Percentiles rank a stretch among this genome's conserved stretches.
phyloP scores from a whole-genome alignment of 345 rosid genomes.

The Mercurialis annua region DNA sequence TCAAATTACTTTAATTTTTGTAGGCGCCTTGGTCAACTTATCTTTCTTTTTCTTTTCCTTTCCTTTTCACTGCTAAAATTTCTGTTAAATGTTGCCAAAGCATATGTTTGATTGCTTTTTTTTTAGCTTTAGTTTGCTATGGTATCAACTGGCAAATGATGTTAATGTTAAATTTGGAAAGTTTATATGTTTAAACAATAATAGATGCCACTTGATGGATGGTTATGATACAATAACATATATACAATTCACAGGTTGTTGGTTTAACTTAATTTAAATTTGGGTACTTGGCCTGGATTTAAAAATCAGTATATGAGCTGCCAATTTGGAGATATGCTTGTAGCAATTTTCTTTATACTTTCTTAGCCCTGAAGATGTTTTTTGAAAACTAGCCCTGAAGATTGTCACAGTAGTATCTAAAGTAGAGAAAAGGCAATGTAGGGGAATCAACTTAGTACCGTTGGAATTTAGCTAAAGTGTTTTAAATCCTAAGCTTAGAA shows the following conservation, averaged over 20 bases:
- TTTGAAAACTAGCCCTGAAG: neutral
- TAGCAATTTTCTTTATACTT: neutral
- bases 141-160: neutral
- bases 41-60: too few species aligned
- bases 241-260: neutral
- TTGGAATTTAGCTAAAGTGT: neutral
- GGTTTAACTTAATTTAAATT: neutral
- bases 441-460: constrained; percentile 1
- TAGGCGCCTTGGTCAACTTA: too few species aligned
- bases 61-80: too few species aligned
- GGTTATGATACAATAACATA: neutral
- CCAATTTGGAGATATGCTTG: neutral
- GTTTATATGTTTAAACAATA: neutral
- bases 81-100: too few species aligned
- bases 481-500: neutral
- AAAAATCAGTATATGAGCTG: neutral
- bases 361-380: neutral
- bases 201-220: neutral
- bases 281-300: neutral
- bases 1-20: too few species aligned
- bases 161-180: neutral
- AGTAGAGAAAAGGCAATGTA: neutral
- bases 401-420: neutral
- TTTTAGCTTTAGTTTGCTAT: neutral
- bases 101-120: too few species aligned